phyloP scores from a whole-genome alignment of 108 stramenopile species.

The Skeletonema marinoi region DNA sequence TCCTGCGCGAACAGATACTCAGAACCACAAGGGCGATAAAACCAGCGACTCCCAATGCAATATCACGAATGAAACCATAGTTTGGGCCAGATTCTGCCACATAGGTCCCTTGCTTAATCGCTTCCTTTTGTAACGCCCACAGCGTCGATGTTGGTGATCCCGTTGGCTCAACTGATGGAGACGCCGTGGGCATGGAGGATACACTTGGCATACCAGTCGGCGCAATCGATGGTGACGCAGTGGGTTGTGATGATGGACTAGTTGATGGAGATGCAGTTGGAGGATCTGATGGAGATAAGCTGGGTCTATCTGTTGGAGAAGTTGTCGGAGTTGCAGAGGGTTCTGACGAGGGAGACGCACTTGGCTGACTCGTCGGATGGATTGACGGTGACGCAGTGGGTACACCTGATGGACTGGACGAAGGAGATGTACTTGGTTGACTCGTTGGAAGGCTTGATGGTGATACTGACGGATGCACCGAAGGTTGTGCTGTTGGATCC shows the following conservation, averaged over 20 bases:
- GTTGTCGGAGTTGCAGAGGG: too few relatives aligned
- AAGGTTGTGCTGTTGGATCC: background rate
- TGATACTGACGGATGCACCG: background rate
- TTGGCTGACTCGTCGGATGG: background rate
- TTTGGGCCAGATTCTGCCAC: background rate
- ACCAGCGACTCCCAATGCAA: background rate
- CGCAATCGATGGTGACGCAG: background rate
- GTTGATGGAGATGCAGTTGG: too few relatives aligned
- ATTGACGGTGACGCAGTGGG: background rate
- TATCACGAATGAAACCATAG: background rate
- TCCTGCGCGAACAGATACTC: background rate
- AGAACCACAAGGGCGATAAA: background rate
- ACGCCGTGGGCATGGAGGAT: background rate
- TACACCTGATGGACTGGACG: background rate
- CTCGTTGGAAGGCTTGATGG: background rate
- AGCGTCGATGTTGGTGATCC: background rate
- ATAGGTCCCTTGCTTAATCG: background rate
- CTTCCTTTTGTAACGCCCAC: background rate
- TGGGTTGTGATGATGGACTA: background rate
- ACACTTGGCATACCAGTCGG: conserved; percentile 6
- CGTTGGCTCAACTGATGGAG: background rate
- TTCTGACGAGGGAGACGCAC: background rate
- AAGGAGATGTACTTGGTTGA: background rate
- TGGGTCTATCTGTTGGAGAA: too few relatives aligned
- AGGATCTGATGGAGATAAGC: too few relatives aligned